Evolutionary conservation across 2,329 filamentous ascomycete genomes (phyloP), one percentile per base, ranked within the genome.

Genomic region (Fusarium penzigii): DNA sequence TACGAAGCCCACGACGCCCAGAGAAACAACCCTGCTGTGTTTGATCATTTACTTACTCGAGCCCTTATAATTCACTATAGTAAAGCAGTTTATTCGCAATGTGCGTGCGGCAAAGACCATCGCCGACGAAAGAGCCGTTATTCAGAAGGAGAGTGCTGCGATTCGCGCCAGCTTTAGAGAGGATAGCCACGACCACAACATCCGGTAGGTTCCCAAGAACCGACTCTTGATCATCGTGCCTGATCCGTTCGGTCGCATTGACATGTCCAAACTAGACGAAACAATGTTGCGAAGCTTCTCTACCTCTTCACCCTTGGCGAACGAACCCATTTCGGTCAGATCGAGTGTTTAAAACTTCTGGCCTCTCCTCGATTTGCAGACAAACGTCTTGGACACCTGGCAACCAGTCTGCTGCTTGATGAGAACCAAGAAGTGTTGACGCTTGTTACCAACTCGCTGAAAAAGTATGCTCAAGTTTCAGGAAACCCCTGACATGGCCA

Each of bases 41-140:
- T 48, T 42, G 39, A 25, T n/a, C 38, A 42, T 42, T 52, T 32
- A 44, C 59, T 66, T 54, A 45, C 36, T 42, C 49, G 25, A 25
- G 44, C 9, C 48, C 55, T 52, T 48, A 17, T 12, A 34, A 45
- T 36, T 14, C 10, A 17, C 50, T 60, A 53, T 70, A 97, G 94
- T 99, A 73, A 99, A 99, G 79, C 94, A 97, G 78, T 99, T 99
- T 78, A 99, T 99, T 75, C 92, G 94, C 72, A 97, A 97, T 77
- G 94, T 99, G 71, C 91, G 94, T 72, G 93, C 94, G 56, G 92
- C 94, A 55, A 99, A 99, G 80, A 99, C 94, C 36, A 97, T 99
- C 70, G 95, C 95, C 72, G 94, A 99, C 76, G 94, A 99, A 79
- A 87, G 94, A 70, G 93, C 94, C 47, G 94, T 99, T 51, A 95